These are phyloP conservation scores for Russula griseocarnosa DNA, from an alignment of 768 basidiomycete species.

Conservation along the genomic window DNA sequence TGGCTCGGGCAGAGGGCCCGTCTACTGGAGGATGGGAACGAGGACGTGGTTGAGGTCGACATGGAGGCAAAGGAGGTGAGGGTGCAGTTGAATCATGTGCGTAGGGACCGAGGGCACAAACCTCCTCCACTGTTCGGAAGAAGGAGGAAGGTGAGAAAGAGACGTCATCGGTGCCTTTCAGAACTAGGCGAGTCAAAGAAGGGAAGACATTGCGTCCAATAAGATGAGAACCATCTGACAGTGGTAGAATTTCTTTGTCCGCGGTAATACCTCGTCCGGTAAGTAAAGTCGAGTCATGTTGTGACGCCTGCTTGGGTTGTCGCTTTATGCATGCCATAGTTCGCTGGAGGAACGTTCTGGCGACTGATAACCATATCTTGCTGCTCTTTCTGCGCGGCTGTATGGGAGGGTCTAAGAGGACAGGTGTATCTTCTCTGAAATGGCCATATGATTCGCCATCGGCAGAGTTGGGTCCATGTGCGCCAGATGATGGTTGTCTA, in stretches of 20 bases:
- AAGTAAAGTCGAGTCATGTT: not conserved
- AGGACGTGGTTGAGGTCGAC: slow-evolving; percentile 5
- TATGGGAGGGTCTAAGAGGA: not conserved
- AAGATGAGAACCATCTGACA: not conserved
- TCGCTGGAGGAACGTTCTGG: slow-evolving; percentile 14
- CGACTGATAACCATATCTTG: slow-evolving; percentile 7
- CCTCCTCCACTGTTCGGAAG: slow-evolving; percentile 21
- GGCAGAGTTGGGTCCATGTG: not conserved
- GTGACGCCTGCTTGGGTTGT: slow-evolving; percentile 2
- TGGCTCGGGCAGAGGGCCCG: not conserved
- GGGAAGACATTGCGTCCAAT: not conserved
- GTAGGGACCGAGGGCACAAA: not conserved
- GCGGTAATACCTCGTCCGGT: not conserved
- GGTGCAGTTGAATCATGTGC: not conserved
- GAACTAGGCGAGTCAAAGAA: slow-evolving; percentile 19
- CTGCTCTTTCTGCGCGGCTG: not conserved
- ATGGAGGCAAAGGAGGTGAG: not conserved
- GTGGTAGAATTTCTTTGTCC: not conserved
- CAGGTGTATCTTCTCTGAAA: not conserved
- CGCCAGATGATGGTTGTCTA: not conserved
- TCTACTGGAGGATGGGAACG: slow-evolving; percentile 13
- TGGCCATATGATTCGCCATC: not conserved
- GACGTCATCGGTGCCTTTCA: slow-evolving; percentile 11
- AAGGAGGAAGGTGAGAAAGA: slow-evolving; percentile 25
- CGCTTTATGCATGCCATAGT: slow-evolving; percentile 17